Evolutionary conservation across 148 eudicot species (phyloP), one percentile per base, ranked within the genome.

Genomic region (Linanthus parryae): DNA sequence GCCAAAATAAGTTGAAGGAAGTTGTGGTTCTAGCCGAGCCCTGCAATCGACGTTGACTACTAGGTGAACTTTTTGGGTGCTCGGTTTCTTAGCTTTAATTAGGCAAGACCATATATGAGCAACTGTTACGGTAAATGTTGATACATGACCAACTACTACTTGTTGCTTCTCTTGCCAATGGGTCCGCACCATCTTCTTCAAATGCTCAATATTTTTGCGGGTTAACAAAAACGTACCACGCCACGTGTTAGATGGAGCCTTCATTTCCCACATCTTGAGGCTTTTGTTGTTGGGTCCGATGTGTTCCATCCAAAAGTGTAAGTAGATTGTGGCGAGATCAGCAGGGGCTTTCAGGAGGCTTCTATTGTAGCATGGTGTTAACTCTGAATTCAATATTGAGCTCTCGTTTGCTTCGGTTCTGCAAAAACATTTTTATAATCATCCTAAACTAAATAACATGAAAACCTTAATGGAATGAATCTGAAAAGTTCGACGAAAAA

Each of bases 1-100:
- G 20, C 52, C 35, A 14, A 48, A 48, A 48, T 48, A 48, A 12
- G 52, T 48, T 28, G 35, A 7, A 3, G 52, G 35, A 27, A 26
- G 24, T 26, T 33, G 35, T n/a, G 52, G 52, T 3, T 26, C 33
- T 6, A 48, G 11, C 17, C 16, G 33, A 14, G 9, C 7, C 35
- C 52, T 48, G 16, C 3, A 26, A 27, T 48, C 52, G 3, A 28
- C 19, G 5, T 8, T 48, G 35, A 48, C 8, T 12, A 4, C 35
- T 2, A 48, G 5, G 13, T 2, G 29, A 48, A 35, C 15, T 48
- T 27, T 27, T 2, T n/a, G 9, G 9, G 35, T 8, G 5, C 20
- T n/a, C 8, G 29, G 4, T 27, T 25, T 28, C 10, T 11, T 14
- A 15, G 52, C 52, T 12, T 48, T 48, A 13, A 27, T 15, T 27